Percentiles rank a stretch among this genome's conserved stretches.
phyloP scores from a whole-genome alignment of 257 asterid genomes.

The Thymus quinquecostatus region DNA sequence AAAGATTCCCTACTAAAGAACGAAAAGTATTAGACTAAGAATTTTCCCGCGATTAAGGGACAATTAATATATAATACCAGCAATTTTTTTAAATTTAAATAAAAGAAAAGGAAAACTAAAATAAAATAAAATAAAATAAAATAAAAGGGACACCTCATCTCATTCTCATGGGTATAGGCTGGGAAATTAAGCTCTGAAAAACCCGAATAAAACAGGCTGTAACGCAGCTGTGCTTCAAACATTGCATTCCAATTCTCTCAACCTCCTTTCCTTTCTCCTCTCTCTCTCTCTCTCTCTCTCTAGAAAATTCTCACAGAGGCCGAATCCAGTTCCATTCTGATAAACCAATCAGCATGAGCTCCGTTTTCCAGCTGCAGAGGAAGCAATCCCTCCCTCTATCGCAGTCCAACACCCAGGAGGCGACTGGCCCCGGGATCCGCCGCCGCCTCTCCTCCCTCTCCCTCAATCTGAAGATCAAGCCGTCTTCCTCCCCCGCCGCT shows the following conservation, averaged over 20 bases:
- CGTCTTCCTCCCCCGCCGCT: conserved; percentile 38
- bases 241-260: conserved; percentile 17
- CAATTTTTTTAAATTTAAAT: background rate
- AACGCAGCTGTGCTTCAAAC: conserved; percentile 42
- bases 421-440: conserved; percentile 42
- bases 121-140: background rate
- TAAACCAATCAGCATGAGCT: conserved; percentile 38
- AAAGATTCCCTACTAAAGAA: background rate
- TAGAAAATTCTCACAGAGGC: background rate
- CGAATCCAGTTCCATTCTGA: conserved; percentile 14
- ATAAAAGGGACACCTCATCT: conserved; percentile 4
- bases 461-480: conserved; percentile 59
- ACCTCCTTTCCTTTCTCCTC: background rate
- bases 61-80: background rate
- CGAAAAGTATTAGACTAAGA: background rate
- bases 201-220: conserved; percentile 50
- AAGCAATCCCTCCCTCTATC: conserved; percentile 68
- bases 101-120: background rate
- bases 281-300: conserved; percentile 7
- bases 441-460: conserved; percentile 65
- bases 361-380: conserved; percentile 54
- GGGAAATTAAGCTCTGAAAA: conserved; percentile 13
- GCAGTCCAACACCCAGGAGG: conserved; percentile 32
- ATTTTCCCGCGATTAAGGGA: conserved; percentile 17
- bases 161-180: background rate